Conservation (phyloP, 2,329 filamentous ascomycete genomes). For the Alternaria postmessia region DNA sequence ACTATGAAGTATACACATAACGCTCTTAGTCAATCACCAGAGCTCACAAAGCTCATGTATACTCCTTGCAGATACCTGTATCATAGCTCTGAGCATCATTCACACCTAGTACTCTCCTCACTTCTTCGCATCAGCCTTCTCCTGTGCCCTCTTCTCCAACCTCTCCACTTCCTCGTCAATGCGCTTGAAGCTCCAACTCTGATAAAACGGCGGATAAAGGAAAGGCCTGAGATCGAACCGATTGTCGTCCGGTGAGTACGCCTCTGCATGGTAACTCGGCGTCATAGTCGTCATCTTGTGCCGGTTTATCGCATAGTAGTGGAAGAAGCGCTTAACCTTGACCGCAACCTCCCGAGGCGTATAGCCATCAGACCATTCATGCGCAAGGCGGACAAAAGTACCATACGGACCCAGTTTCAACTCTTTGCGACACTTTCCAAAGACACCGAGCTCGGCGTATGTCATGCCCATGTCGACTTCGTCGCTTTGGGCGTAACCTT, state of each 20-base stretch:
- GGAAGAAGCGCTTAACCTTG: slow-evolving; percentile 57
- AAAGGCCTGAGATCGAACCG: slow-evolving; percentile 59
- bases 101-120: neutral
- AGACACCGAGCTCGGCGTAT: slow-evolving; percentile 62
- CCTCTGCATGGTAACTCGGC: slow-evolving; percentile 48
- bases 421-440: slow-evolving; percentile 63
- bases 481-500: slow-evolving; percentile 60
- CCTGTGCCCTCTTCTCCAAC: slow-evolving; percentile 32
- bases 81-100: neutral
- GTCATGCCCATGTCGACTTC: slow-evolving; percentile 62
- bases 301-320: slow-evolving; percentile 35
- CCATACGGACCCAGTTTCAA: slow-evolving; percentile 59
- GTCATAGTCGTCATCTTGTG: slow-evolving; percentile 42
- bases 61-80: neutral
- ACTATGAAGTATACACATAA: neutral
- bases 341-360: slow-evolving; percentile 53
- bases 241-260: slow-evolving; percentile 66
- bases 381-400: slow-evolving; percentile 62
- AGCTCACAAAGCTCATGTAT: neutral
- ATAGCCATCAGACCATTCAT: slow-evolving; percentile 57
- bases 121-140: slow-evolving; percentile 4
- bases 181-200: slow-evolving; percentile 49
- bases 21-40: too few relatives aligned
- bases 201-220: slow-evolving; percentile 54
- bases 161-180: slow-evolving; percentile 47